Evolutionary conservation across 805 yeast genomes (phyloP).

Genomic region (Sugiyamaella marilandica): DNA sequence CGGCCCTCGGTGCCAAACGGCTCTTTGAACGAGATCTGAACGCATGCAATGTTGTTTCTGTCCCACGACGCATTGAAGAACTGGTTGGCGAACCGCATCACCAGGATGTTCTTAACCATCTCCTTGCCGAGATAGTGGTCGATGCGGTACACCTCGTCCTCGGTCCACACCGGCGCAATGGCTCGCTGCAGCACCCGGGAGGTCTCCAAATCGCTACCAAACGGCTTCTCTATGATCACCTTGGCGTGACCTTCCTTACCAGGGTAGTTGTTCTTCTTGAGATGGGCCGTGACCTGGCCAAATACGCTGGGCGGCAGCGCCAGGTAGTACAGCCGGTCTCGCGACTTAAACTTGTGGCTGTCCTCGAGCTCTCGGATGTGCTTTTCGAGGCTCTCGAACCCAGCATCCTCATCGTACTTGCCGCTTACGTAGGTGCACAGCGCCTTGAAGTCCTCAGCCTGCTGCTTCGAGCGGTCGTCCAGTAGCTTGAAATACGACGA

Average conservation of each 20-base stretch:
- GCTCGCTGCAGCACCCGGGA: constrained; percentile 71
- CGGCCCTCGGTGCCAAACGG: constrained; percentile 99
- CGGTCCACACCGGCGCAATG: constrained; percentile 81
- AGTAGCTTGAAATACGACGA: constrained; percentile 54
- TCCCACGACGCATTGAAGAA: constrained; percentile 88
- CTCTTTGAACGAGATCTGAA: constrained; percentile 92
- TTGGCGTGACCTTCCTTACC: constrained; percentile 62
- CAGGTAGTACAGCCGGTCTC: constrained; percentile 83
- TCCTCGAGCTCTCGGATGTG: constrained; percentile 46
- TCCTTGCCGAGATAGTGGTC: constrained; percentile 98
- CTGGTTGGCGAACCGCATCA: constrained; percentile 86
- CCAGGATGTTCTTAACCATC: constrained; percentile 90
- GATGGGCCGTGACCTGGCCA: constrained; percentile 65
- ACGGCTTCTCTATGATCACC: constrained; percentile 93
- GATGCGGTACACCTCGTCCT: constrained; percentile 89
- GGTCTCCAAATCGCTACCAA: constrained; percentile 83
- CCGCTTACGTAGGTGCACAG: constrained; percentile 69
- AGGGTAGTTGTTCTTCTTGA: constrained; percentile 66
- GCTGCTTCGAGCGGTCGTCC: constrained; percentile 39
- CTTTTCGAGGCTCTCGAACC: constrained; percentile 55
- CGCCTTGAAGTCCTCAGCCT: constrained; percentile 56
- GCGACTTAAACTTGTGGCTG: constrained; percentile 33
- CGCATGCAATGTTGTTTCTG: constrained; percentile 65
- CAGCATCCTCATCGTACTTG: constrained; percentile 73
- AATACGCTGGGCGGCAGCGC: constrained; percentile 95